Conservation (phyloP, 768 basidiomycete species). For the Lentinula aciculospora region DNA sequence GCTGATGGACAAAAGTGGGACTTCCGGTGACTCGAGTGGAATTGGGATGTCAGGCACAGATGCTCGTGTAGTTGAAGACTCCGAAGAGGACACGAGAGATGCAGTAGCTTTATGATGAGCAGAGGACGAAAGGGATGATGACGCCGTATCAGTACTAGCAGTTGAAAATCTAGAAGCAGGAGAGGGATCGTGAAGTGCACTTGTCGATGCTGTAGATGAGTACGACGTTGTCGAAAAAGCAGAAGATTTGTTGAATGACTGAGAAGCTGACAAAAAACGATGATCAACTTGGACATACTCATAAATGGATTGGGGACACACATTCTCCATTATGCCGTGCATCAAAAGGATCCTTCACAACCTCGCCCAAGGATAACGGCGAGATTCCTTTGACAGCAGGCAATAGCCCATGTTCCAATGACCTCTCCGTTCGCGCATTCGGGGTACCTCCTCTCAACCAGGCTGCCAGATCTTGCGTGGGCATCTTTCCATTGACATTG, state of each 20-base stretch:
- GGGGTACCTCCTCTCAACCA: conserved; percentile 46
- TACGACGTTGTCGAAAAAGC: not conserved
- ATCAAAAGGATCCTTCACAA: conserved; percentile 16
- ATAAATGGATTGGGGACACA: not conserved
- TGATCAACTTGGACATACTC: not conserved
- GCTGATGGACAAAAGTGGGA: not conserved
- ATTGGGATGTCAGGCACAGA: not conserved
- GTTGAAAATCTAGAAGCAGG: not conserved
- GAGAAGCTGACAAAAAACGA: not conserved
- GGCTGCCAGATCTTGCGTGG: conserved; percentile 63
- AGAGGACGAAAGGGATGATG: not conserved
- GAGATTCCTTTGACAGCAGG: conserved; percentile 30
- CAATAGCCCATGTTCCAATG: conserved; percentile 13
- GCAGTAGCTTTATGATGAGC: not conserved
- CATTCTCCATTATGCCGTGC: not conserved
- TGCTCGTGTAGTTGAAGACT: not conserved
- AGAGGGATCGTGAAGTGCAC: conserved; percentile 1
- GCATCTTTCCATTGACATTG: conserved; percentile 77
- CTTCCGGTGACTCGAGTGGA: not conserved
- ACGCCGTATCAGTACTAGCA: not conserved
- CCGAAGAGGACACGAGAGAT: not conserved
- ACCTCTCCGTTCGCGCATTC: not conserved
- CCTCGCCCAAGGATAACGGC: conserved; percentile 28
- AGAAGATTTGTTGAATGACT: not conserved
- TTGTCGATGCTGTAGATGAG: not conserved